These are phyloP conservation scores for Verbascum thapsus DNA, from an alignment of 257 asterid species.

Conservation along the genomic window DNA sequence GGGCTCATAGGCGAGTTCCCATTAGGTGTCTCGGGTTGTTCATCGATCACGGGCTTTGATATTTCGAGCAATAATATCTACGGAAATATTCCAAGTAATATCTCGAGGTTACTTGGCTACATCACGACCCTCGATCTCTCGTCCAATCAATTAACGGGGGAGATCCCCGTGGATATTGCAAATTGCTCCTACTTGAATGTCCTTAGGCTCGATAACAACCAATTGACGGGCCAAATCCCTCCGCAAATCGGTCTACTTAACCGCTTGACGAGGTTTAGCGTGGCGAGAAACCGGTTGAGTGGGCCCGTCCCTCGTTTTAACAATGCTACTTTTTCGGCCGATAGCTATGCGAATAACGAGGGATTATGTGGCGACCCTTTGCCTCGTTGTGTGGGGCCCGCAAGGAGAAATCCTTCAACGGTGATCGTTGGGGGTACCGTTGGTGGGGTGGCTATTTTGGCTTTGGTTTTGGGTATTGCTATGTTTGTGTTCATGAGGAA, in stretches of 20 bases:
- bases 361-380: conserved; percentile 52
- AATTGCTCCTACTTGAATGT: conserved; percentile 58
- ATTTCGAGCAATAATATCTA: conserved; percentile 61
- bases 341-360: conserved; percentile 38
- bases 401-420: conserved; percentile 28
- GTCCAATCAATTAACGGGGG: conserved; percentile 65
- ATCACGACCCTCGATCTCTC: conserved; percentile 71
- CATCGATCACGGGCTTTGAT: conserved; percentile 74
- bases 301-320: conserved; percentile 42
- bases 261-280: conserved; percentile 42
- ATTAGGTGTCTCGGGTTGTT: conserved; percentile 50
- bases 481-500: conserved; percentile 38
- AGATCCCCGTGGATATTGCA: conserved; percentile 56
- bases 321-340: conserved; percentile 23
- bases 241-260: conserved; percentile 37
- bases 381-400: conserved; percentile 28
- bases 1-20: conserved; percentile 85
- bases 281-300: conserved; percentile 37
- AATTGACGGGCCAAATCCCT: conserved; percentile 50
- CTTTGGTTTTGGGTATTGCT: conserved; percentile 35
- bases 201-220: conserved; percentile 63
- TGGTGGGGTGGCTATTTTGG: conserved; percentile 41
- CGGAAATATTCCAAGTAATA: conserved; percentile 59
- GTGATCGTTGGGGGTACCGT: conserved; percentile 42
- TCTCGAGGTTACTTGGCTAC: conserved; percentile 42